Evolutionary conservation across 345 rosid species (phyloP), one percentile per base, ranked within the genome.

Genomic region (Syzygium aqueum): DNA sequence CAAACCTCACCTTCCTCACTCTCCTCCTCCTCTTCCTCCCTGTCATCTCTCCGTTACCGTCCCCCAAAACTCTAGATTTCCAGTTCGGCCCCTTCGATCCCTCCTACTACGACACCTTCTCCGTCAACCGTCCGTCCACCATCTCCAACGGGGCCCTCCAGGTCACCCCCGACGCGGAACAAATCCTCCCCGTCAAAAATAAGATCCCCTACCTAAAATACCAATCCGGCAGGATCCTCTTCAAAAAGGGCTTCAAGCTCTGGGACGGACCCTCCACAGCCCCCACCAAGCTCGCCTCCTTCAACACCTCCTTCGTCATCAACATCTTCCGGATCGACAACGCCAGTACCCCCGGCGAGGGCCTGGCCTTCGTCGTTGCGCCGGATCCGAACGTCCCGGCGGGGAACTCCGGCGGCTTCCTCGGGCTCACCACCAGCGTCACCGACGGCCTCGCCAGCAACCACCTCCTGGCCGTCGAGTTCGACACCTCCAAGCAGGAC

Each of bases 401-500:
- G 50, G 88, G 87, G 28, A 92, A 91, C 77, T 11, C 51, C 1
- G 92, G 93, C 9, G 85, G 89, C 88, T 92, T 86, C 51, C 61
- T 92, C 3, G 93, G 93, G 28, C 85, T 92, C 78, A 92, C 93
- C 52, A 91, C 91, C 87, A 65, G 91, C 51, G 51, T 90, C 85
- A 90, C 91, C 28, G 91, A 91, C 56, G 86, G 91, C 6, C 46
- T 43, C 85, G 12, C 85, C 51, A 30, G 61, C 25, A 92, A 92
- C 50, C 87, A 77, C 25, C 67, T 92, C 53, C 77, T 95, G 7
- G 96, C 94, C 50, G 86, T 95, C 43, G 95, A 94, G 87, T 88
- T 95, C 51, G 96, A 94, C 84, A 95, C 96, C 14, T 85, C 77
- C n/a, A 92, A 91, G 86, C 92, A 95, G 84, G 91, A 86, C 22